Evolutionary conservation across 2,329 filamentous ascomycete species (phyloP), one percentile per base, ranked within the genome.

Genomic region (Ophiocordyceps camponoti-saundersi): DNA sequence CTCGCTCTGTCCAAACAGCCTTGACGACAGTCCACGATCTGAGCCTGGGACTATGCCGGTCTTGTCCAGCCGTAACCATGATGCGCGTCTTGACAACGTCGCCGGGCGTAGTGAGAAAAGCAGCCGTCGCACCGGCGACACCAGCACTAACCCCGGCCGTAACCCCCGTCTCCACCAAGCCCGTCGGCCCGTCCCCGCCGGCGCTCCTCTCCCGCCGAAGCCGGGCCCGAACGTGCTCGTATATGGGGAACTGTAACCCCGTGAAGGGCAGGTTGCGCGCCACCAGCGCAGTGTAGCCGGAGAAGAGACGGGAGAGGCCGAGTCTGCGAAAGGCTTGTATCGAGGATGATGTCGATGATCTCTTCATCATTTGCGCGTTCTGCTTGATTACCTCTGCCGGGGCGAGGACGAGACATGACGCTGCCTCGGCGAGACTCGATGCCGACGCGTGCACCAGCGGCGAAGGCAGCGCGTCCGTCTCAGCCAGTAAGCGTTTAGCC

Each of bases 301-400:
- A 70, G 55, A 76, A 75, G 12, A 81, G 55, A 65, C 75, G 79
- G 62, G 81, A 53, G 36, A 39, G 5, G n/a, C 36, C 36, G 6
- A 61, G 61, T 61, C 67, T 70, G 48, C 61, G 66, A 51, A 77
- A 61, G 1, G 70, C 69, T 48, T 65, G 61, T n/a, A 74, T 55
- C 0, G 71, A 75, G 0, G 69, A 70, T 5, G 64, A 67, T 30
- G 36, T 18, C 36, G 36, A 39, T n/a, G 34, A 39, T 16, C 52
- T 42, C 49, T 50, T 49, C 54, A 92, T 69, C 74, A 95, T 88
- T 62, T 95, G 88, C 0, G 89, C 87, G 62, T 95, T 95, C 60
- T 94, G 88, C 66, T 95, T 95, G 52, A 95, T 77, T 8, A 94
- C 85, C 61, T 95, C 88, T 15, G 87, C 86, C 0, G 88, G 89